Evolutionary conservation across 257 asterid genomes (phyloP), one percentile per base, ranked within the genome.

Genomic region (Nyctanthes arbortristis): DNA sequence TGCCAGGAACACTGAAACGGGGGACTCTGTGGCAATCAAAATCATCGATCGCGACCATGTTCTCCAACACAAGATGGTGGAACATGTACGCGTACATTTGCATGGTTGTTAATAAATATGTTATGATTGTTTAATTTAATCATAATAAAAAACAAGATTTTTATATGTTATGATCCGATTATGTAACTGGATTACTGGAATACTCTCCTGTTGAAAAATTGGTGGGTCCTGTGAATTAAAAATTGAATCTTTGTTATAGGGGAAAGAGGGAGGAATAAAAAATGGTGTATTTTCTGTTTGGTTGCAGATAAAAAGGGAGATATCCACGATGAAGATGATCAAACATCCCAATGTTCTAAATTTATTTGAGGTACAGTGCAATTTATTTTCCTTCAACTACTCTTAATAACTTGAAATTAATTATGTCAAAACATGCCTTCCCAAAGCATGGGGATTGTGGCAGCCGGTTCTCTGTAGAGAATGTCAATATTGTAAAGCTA

Each of bases 301-400:
- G 10, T n/a, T 35, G 68, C 90, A 86, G 96, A 90, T 88, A 49
- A 88, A 90, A 78, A 81, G 95, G 69, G 95, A 90, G 77, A 90
- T 90, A 71, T 86, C 95, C 30, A 88, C 93, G 37, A 90, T 86
- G 95, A 90, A 90, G 87, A 71, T 90, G 89, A 86, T 90, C 81
- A 88, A 80, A 72, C 97, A 90, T 77, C 95, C 97, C 2, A 88
- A 88, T 78, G 93, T 90, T 80, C 73, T 90, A 4, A 83, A 80
- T 65, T 79, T 90, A 59, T 76, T 77, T 61, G 95, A 90, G 95
- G 97, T 90, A 73, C 30, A 33, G 40, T 22, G 39, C 14, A 31
- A 1, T 34, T 57, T 28, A 33, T 8, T 27, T 29, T 70, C 30
- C 2, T 30, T 43, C 13, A 37, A 2, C 9, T 32, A 5, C 20